A percentile compares a stretch with the other conserved stretches of the same genome.
phyloP scores from a whole-genome alignment of 2,329 filamentous ascomycete genomes.

The Fusarium nygamai region DNA sequence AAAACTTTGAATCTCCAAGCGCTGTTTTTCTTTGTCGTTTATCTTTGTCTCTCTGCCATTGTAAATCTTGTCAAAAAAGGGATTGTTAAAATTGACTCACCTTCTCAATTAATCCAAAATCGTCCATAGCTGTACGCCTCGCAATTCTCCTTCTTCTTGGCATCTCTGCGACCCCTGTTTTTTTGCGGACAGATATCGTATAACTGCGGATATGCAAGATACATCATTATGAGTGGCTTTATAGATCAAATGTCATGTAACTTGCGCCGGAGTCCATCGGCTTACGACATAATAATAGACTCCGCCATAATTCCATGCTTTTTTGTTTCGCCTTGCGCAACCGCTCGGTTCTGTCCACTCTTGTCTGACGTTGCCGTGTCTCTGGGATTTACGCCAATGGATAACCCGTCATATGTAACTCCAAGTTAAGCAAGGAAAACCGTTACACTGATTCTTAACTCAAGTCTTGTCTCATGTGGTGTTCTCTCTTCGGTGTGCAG shows the following conservation, averaged over 20 bases:
- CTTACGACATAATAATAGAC: slow-evolving; percentile 3
- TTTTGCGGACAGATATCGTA: background rate
- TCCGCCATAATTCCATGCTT: slow-evolving; percentile 3
- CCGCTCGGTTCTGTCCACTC: background rate
- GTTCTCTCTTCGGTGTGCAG: background rate
- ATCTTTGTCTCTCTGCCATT: background rate
- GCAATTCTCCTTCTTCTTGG: background rate
- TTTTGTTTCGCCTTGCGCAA: background rate
- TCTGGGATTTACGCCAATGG: background rate
- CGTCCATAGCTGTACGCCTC: background rate
- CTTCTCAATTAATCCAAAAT: background rate
- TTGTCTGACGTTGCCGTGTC: slow-evolving; percentile 20
- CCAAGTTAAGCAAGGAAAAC: background rate
- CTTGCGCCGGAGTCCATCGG: background rate
- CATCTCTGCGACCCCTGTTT: background rate
- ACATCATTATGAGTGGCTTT: background rate
- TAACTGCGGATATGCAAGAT: background rate
- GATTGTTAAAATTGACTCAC: background rate
- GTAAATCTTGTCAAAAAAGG: background rate
- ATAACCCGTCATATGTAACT: slow-evolving; percentile 2
- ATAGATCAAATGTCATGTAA: background rate
- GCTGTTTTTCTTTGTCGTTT: background rate
- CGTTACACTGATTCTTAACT: background rate
- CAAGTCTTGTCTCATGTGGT: background rate
- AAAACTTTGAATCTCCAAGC: slow-evolving; percentile 23